These are phyloP conservation scores for Imleria badia DNA, from an alignment of 768 basidiomycete genomes.

Conservation along the genomic window DNA sequence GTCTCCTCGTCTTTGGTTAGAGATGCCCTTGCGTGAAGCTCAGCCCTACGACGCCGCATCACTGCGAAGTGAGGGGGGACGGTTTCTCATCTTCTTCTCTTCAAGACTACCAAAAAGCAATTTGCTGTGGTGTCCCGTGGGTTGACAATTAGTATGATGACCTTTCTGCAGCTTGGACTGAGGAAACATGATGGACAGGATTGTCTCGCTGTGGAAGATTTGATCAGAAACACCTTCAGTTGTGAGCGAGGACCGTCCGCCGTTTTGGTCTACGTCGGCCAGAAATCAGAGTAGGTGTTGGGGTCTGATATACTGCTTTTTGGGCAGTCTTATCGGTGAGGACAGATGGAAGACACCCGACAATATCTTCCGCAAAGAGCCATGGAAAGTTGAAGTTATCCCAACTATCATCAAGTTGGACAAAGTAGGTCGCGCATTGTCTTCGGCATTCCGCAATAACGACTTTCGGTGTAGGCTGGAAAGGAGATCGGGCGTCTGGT, in stretches of 20 bases:
- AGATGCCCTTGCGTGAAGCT: slow-evolving; percentile 53
- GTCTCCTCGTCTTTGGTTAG: not conserved
- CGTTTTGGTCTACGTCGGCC: slow-evolving; percentile 68
- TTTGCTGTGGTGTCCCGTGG: slow-evolving; percentile 69
- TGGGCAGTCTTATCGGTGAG: not conserved
- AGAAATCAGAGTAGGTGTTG: slow-evolving; percentile 54
- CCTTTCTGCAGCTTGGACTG: not conserved
- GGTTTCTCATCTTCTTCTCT: slow-evolving; percentile 69
- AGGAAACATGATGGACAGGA: slow-evolving; percentile 45
- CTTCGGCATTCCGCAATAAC: not conserved
- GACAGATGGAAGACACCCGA: slow-evolving; percentile 63
- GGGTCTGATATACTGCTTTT: not conserved
- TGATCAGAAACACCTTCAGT: slow-evolving; percentile 53
- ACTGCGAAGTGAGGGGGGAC: slow-evolving; percentile 43
- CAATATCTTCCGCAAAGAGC: slow-evolving; percentile 59
- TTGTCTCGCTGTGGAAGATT: slow-evolving; percentile 58
- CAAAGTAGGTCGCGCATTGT: slow-evolving; percentile 44
- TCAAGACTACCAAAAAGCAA: slow-evolving; percentile 53
- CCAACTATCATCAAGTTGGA: slow-evolving; percentile 66
- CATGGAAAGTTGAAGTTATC: slow-evolving; percentile 58
- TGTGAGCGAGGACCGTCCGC: slow-evolving; percentile 47
- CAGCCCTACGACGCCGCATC: slow-evolving; percentile 35
- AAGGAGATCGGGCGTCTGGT: slow-evolving; percentile 31
- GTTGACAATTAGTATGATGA: slow-evolving; percentile 18
- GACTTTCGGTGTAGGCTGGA: slow-evolving; percentile 17